Percentiles rank a stretch among this genome's conserved stretches.
Evolutionary conservation across 2,329 filamentous ascomycete genomes (phyloP).

Genomic region (Exophiala oligosperma): DNA sequence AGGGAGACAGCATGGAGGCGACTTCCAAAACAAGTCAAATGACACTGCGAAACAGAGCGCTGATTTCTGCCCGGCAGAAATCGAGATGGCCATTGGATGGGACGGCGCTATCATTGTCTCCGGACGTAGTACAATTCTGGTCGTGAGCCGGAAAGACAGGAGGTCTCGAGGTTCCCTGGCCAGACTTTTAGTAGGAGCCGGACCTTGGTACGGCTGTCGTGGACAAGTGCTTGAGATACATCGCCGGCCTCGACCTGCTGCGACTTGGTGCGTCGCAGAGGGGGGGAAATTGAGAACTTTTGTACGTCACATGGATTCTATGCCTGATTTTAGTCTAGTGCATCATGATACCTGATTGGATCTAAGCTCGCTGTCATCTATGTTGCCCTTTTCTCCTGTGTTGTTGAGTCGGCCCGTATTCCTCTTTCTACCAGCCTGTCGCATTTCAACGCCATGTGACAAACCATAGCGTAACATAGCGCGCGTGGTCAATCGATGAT

Average conservation of each 20-base stretch:
- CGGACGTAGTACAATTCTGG: neutral
- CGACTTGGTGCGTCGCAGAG: neutral
- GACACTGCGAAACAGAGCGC: constrained; percentile 6
- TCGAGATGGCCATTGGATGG: constrained; percentile 8
- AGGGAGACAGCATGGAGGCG: neutral
- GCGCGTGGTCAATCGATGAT: too few relatives aligned
- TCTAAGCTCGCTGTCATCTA: neutral
- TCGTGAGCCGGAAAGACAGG: neutral
- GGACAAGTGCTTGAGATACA: neutral
- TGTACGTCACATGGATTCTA: constrained; percentile 14
- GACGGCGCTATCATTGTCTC: neutral
- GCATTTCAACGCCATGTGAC: neutral
- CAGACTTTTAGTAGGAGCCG: neutral
- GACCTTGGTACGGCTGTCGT: neutral
- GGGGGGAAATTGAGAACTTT: neutral
- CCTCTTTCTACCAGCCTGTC: neutral
- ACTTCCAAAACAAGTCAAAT: constrained; percentile 14
- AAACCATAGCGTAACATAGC: neutral
- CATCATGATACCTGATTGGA: neutral
- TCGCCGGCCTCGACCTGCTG: neutral
- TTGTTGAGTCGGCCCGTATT: neutral
- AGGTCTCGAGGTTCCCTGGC: neutral
- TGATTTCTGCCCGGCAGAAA: constrained; percentile 20
- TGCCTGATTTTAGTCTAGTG: constrained; percentile 14
- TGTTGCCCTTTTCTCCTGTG: neutral